Evolutionary conservation across 2,329 filamentous ascomycete species (phyloP).

Genomic region (Colletotrichum euphorbiae): DNA sequence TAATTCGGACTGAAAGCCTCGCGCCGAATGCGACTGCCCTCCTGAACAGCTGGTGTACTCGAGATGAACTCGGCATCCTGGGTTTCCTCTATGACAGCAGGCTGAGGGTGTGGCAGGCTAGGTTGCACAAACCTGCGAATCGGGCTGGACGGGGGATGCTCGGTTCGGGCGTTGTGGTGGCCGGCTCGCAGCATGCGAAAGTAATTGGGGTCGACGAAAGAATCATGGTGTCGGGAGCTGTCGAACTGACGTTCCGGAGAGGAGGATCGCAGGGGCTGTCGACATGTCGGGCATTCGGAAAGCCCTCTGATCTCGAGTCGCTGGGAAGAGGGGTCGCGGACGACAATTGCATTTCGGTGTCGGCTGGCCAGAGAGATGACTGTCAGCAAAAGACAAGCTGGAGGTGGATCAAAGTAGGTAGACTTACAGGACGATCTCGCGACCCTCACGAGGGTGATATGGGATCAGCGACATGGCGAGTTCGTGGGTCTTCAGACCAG

Average conservation of each 20-base stretch:
- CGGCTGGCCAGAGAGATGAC: slow-evolving; percentile 67
- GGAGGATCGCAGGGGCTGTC: slow-evolving; percentile 71
- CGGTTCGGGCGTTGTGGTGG: slow-evolving; percentile 58
- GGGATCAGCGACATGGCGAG: slow-evolving; percentile 76
- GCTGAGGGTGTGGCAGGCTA: slow-evolving; percentile 47
- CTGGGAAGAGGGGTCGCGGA: slow-evolving; percentile 86
- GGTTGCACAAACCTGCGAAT: slow-evolving; percentile 66
- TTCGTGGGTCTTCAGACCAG: slow-evolving; percentile 27
- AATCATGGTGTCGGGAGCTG: slow-evolving; percentile 59
- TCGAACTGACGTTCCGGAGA: slow-evolving; percentile 66
- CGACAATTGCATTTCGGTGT: slow-evolving; percentile 91
- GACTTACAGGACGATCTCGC: slow-evolving; percentile 84
- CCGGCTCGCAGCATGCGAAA: slow-evolving; percentile 87
- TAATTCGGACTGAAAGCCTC: slow-evolving; percentile 93
- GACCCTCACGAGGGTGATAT: slow-evolving; percentile 77
- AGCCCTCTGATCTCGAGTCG: slow-evolving; percentile 85
- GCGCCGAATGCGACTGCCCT: slow-evolving; percentile 79
- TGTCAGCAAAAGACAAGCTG: background rate
- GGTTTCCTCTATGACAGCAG: slow-evolving; percentile 45
- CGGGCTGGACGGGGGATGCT: slow-evolving; percentile 62
- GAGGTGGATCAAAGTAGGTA: slow-evolving; percentile 4
- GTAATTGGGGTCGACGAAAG: slow-evolving; percentile 91
- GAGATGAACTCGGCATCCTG: slow-evolving; percentile 63
- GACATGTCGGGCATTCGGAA: slow-evolving; percentile 90
- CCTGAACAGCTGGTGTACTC: slow-evolving; percentile 62